Percentiles rank a stretch among this genome's conserved stretches.
Evolutionary conservation across 768 basidiomycete genomes (phyloP).

Genomic region (Pisolithus orientalis): DNA sequence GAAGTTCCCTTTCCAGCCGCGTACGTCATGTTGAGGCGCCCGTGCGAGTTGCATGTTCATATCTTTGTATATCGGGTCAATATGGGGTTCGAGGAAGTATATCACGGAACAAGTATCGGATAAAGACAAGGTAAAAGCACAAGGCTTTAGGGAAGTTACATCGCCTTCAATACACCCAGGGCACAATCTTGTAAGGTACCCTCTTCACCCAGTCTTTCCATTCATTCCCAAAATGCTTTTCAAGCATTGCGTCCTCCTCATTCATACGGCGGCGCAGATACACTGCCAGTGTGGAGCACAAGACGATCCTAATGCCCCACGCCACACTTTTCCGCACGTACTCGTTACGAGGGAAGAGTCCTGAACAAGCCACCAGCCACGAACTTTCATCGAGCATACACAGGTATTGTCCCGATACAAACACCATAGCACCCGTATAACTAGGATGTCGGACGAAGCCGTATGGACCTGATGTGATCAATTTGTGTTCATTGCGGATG

Average conservation of each 20-base stretch:
- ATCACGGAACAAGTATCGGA: too few species aligned
- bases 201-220: conserved; percentile 19
- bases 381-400: conserved; percentile 5
- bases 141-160: too few species aligned
- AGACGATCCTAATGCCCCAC: background rate
- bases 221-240: conserved; percentile 18
- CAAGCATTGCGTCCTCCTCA: conserved; percentile 25
- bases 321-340: background rate
- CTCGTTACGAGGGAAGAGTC: background rate
- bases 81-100: background rate
- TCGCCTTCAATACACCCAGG: conserved; percentile 5
- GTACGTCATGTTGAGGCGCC: conserved; percentile 44
- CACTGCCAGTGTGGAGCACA: accelerated
- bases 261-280: conserved; percentile 11
- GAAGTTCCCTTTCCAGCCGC: conserved; percentile 64
- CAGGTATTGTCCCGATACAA: conserved; percentile 1
- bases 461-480: conserved; percentile 24
- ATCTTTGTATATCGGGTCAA: too few species aligned
- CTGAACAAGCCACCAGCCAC: conserved; percentile 2
- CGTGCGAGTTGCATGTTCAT: background rate
- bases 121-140: too few species aligned
- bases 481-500: conserved; percentile 13
- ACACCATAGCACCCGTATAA: conserved; percentile 8
- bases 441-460: conserved; percentile 26
- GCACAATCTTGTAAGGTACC: conserved; percentile 20